Conservation (phyloP, 148 eudicot species). For the Beta vulgaris region DNA sequence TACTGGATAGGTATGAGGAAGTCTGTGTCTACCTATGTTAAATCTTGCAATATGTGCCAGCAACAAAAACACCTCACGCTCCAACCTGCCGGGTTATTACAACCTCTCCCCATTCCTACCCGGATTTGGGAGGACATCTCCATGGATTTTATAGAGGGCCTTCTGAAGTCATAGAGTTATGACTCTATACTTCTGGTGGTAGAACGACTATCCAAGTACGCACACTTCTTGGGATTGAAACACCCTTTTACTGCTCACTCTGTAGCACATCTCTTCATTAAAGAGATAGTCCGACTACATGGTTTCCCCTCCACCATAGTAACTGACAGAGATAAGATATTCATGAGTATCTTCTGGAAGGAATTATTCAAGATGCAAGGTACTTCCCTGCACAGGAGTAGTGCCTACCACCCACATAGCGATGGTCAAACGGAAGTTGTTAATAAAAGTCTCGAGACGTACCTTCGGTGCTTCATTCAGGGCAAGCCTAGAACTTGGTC, state of each 20-base stretch:
- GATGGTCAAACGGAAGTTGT: background rate
- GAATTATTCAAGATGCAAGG: background rate
- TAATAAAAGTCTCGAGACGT: background rate
- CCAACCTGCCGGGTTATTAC: background rate
- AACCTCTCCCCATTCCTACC: background rate
- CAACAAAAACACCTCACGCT: background rate
- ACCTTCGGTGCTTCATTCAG: background rate
- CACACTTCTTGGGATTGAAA: background rate
- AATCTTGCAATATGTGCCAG: background rate
- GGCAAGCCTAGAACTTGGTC: background rate
- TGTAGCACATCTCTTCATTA: background rate
- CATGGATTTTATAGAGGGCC: background rate
- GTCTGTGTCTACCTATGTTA: background rate
- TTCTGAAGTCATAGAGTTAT: background rate
- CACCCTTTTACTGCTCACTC: background rate
- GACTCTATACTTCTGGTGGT: background rate
- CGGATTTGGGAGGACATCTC: background rate
- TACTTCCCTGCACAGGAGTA: too few species aligned
- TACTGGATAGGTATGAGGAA: background rate
- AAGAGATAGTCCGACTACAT: background rate
- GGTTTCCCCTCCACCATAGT: too few species aligned
- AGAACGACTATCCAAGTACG: background rate
- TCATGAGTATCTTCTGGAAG: background rate
- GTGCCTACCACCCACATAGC: background rate
- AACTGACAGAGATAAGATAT: background rate